A percentile compares a stretch with the other conserved stretches of the same genome.
Evolutionary conservation across 176 grass and related monocot species (phyloP).

Genomic region (Musa beccarii): DNA sequence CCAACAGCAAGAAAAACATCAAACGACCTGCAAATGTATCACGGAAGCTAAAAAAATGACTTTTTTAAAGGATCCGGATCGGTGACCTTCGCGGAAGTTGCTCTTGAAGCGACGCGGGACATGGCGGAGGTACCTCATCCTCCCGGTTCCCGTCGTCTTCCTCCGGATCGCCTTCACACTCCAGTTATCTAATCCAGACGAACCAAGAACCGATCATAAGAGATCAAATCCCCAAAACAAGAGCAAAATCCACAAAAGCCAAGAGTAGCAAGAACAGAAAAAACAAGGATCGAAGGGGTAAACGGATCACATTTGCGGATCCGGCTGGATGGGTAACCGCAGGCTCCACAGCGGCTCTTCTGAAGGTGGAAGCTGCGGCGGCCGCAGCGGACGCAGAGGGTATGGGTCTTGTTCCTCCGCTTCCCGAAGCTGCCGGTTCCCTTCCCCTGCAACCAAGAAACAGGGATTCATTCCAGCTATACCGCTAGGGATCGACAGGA

Average conservation of each 20-base stretch:
- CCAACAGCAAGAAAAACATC: not conserved
- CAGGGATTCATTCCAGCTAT: no score
- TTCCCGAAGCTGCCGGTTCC: no score
- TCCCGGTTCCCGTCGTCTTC: slow-evolving; percentile 68
- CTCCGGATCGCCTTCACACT: slow-evolving; percentile 76
- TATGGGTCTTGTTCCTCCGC: no score
- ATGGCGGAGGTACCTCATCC: slow-evolving; percentile 85
- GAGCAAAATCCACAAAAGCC: no score
- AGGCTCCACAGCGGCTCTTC: slow-evolving; percentile 78
- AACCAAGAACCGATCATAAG: not conserved
- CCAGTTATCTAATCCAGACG: slow-evolving; percentile 47
- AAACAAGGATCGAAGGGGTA: not conserved
- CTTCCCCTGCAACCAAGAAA: no score
- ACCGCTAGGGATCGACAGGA: no score
- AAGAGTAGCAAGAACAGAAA: no score
- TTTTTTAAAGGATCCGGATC: no score
- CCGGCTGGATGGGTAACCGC: slow-evolving; percentile 72
- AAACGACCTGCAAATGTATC: no score
- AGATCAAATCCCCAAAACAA: not conserved
- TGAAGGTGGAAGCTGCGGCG: not conserved
- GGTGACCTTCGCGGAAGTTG: slow-evolving; percentile 79
- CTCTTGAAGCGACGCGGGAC: slow-evolving; percentile 71
- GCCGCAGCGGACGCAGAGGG: no score
- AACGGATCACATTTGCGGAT: slow-evolving; percentile 82
- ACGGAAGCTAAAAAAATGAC: no score